Evolutionary conservation across 371 early-diverging fungal species (phyloP).

Genomic region (Thermomucor indicae-seudaticae): DNA sequence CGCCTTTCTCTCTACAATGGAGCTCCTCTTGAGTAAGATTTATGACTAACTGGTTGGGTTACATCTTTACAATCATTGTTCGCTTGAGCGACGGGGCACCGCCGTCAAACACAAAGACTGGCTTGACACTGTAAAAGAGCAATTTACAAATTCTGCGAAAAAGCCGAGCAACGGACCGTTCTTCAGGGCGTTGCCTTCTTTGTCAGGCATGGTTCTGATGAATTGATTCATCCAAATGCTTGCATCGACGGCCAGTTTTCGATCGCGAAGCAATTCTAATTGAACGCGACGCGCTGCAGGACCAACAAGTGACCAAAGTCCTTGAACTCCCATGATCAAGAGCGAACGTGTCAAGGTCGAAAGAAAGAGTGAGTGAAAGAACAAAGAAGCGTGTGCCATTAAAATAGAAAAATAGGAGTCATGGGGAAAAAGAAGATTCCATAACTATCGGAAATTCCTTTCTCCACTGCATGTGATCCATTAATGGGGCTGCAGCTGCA

Average conservation of each 20-base stretch:
- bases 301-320: constrained; percentile 88
- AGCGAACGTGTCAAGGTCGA: too few species aligned
- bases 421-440: too few species aligned
- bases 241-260: constrained; percentile 88
- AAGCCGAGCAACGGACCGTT: constrained; percentile 92
- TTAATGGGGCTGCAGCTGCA: too few species aligned
- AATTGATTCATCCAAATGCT: constrained; percentile 97
- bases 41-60: not conserved
- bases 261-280: constrained; percentile 71
- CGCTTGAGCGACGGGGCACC: constrained; percentile 83
- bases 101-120: constrained; percentile 97
- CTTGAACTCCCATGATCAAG: constrained; percentile 99
- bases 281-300: constrained; percentile 74
- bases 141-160: constrained; percentile 93
- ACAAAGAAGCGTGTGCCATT: too few species aligned
- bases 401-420: too few species aligned
- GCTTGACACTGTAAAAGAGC: constrained; percentile 84
- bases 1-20: constrained; percentile 50
- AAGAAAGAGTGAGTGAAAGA: too few species aligned
- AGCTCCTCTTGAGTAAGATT: not conserved
- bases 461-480: too few species aligned
- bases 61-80: constrained; percentile 66
- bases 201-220: constrained; percentile 87
- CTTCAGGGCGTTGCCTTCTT: constrained; percentile 73
- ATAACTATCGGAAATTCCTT: too few species aligned